Base-by-base conservation (phyloP, 176 grass and related monocot species). In the Guadua angustifolia region DNA sequence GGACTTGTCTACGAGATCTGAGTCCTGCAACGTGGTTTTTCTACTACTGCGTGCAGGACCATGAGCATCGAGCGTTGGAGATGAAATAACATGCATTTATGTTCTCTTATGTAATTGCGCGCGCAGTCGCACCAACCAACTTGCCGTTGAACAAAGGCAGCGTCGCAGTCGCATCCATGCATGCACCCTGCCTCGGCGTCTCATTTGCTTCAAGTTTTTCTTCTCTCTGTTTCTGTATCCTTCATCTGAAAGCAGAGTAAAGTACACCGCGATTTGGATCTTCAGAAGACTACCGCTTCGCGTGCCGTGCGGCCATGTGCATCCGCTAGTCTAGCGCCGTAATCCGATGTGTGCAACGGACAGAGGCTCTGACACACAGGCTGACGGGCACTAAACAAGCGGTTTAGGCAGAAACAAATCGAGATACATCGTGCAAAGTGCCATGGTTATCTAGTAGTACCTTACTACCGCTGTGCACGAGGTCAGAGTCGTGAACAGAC, bases 301-400 rank as follows among this genome's bases (percentile, higher is more conserved):
- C 50, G 50, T 75, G 50, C 49, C 14, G 50, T 75, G 50, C 49
- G 13, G 49, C 49, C 72, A 75, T 77, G 74, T 57, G 53, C 33
- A 5, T 60, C 53, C 21, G 26, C 35, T 39, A 60, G 32, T 42
- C 74, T 77, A 17, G 53, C 74, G 36, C 53, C 74, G 53, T 13
- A 44, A 21, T 19, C 47, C 33, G 0, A 76, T n/a, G 62, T 40
- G 18, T 57, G 18, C 6, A 19, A 7, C 18, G 70, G 42, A 11
- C 49, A 74, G 9, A 35, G 26, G 25, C 70, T 32, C 61, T 16
- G 61, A 16, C 16, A 16, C 26, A 64, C 13, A 12, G 40, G 39
- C 67, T 44, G 39, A 43, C 67, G 22, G 12, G 25, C 60, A 10
- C 16, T 66, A 39, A 39, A 66, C 33, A 39, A 66, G 29, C 60